These are phyloP conservation scores for Tricholoma sp. DNA, from an alignment of 768 basidiomycete genomes.

Conservation along the genomic window DNA sequence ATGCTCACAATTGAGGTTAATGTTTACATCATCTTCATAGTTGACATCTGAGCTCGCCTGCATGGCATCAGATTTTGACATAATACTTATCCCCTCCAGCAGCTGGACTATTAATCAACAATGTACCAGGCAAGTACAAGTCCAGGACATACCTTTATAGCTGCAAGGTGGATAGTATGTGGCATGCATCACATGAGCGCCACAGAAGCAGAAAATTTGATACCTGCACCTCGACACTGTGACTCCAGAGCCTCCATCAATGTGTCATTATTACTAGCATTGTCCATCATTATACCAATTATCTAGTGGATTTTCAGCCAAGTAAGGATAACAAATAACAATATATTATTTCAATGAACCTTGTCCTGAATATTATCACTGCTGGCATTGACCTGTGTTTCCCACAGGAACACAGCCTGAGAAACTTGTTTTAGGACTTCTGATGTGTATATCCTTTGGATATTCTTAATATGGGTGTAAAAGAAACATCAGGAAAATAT, in stretches of 20 bases:
- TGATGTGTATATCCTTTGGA: no score
- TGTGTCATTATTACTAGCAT: constrained; percentile 23
- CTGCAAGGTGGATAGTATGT: constrained; percentile 19
- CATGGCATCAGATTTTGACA: constrained; percentile 1
- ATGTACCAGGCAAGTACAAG: neutral
- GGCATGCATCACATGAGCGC: constrained; percentile 20
- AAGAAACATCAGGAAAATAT: no score
- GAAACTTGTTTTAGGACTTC: no score
- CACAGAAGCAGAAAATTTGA: constrained; percentile 8
- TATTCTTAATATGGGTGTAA: no score
- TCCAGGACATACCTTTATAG: constrained; percentile 1
- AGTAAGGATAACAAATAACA: neutral
- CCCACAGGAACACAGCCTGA: no score
- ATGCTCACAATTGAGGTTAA: neutral
- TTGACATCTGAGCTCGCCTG: neutral
- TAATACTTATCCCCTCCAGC: neutral
- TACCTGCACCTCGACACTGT: constrained; percentile 3
- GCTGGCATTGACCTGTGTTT: no score
- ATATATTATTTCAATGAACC: neutral
- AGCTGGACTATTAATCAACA: neutral
- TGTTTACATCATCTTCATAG: neutral
- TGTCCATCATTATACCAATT: constrained; percentile 18
- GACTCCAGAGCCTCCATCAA: constrained; percentile 11
- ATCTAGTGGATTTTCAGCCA: constrained; percentile 7
- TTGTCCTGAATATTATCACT: constrained; percentile 4